A percentile compares a stretch with the other conserved stretches of the same genome.
Evolutionary conservation across 2,329 filamentous ascomycete species (phyloP).

Genomic region (Huntiella moniliformis): DNA sequence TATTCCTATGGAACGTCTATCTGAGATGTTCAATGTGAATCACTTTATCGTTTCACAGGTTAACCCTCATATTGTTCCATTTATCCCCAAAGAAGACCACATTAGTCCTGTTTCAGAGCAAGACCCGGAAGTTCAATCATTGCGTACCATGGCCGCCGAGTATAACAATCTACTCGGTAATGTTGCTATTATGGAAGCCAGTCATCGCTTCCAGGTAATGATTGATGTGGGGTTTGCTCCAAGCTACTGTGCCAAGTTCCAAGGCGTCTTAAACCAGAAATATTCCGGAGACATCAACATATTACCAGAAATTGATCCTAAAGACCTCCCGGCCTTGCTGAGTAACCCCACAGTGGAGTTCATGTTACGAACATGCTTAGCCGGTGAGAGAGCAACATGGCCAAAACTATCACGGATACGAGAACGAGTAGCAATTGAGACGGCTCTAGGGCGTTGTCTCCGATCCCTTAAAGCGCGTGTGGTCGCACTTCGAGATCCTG

Average conservation of each 20-base stretch:
- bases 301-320: constrained; percentile 56
- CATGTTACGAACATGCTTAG: constrained; percentile 59
- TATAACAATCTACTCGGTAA: constrained; percentile 52
- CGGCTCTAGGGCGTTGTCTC: constrained; percentile 62
- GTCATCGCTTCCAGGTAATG: constrained; percentile 65
- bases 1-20: constrained; percentile 70
- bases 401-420: constrained; percentile 70
- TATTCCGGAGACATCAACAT: constrained; percentile 96
- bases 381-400: constrained; percentile 79
- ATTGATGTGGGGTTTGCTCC: constrained; percentile 66
- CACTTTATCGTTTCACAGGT: constrained; percentile 96
- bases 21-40: constrained; percentile 96
- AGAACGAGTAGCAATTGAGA: constrained; percentile 74
- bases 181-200: constrained; percentile 58
- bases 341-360: constrained; percentile 74
- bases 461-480: constrained; percentile 48
- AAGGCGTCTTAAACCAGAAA: constrained; percentile 69
- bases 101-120: constrained; percentile 19
- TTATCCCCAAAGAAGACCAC: constrained; percentile 57
- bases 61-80: constrained; percentile 83
- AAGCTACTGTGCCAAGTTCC: constrained; percentile 57
- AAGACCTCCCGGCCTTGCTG: constrained; percentile 58
- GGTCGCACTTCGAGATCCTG: constrained; percentile 19
- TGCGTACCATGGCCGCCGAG: constrained; percentile 15
- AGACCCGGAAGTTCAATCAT: background rate